phyloP scores from a whole-genome alignment of 73 alveolate genomes.

The Uronychia setigera region DNA sequence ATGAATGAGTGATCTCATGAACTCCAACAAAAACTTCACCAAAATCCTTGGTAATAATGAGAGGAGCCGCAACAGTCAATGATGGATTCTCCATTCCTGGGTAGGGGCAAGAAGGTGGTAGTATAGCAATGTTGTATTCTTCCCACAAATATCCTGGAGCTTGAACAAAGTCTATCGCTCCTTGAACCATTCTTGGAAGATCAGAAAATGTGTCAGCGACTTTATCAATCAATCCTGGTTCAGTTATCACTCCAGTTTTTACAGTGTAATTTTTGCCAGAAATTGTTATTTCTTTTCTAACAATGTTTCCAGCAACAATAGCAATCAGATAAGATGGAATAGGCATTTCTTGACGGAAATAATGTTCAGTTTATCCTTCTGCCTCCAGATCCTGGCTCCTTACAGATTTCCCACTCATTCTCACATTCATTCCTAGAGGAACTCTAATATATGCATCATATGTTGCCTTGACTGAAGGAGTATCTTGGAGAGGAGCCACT shows the following conservation, averaged over 20 bases:
- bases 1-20: conserved; percentile 89
- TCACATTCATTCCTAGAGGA: conserved; percentile 31
- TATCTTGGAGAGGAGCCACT: conserved; percentile 91
- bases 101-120: conserved; percentile 88
- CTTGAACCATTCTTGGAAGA: conserved; percentile 50
- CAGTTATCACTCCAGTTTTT: conserved; percentile 70
- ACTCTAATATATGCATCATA: conserved; percentile 71
- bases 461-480: conserved; percentile 88
- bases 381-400: background rate
- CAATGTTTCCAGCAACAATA: conserved; percentile 80
- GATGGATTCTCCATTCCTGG: conserved; percentile 94
- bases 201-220: conserved; percentile 59
- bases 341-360: conserved; percentile 58
- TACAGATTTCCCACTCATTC: conserved; percentile 56
- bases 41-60: conserved; percentile 76
- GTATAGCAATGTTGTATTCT: conserved; percentile 67
- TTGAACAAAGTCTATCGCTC: conserved; percentile 63
- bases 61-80: conserved; percentile 79
- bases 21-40: conserved; percentile 67
- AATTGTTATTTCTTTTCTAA: conserved; percentile 29
- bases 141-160: conserved; percentile 87
- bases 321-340: conserved; percentile 81
- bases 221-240: conserved; percentile 65
- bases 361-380: conserved; percentile 31
- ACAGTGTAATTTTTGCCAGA: conserved; percentile 18